Percentiles rank a stretch among this genome's conserved stretches.
phyloP scores from a whole-genome alignment of 164 flowering plant species.

The Chimonanthus praecox region DNA sequence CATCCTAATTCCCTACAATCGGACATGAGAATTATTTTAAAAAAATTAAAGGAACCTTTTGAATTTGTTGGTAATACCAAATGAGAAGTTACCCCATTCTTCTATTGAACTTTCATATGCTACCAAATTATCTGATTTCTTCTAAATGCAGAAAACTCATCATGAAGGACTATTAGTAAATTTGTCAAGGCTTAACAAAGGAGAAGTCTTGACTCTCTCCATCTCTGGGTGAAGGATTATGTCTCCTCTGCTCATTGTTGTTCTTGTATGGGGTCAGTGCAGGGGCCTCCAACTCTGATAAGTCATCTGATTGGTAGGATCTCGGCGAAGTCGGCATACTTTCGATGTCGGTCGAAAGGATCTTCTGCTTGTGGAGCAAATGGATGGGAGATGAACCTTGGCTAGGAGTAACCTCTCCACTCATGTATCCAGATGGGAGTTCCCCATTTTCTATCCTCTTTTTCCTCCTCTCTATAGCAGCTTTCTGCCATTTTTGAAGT shows the following conservation, averaged over 20 bases:
- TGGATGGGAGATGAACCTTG: conserved; percentile 47
- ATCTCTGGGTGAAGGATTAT: conserved; percentile 5
- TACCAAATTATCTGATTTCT: background rate
- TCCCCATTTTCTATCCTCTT: conserved; percentile 23
- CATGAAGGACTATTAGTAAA: background rate
- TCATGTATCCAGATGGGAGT: conserved; percentile 19
- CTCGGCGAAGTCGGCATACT: conserved; percentile 26
- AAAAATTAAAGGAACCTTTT: no score
- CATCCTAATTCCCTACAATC: background rate
- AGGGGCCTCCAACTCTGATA: conserved; percentile 30
- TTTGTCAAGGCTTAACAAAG: conserved; percentile 23
- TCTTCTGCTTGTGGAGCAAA: conserved; percentile 33
- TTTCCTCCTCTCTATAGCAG: conserved; percentile 38
- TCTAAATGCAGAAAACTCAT: no score
- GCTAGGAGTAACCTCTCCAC: conserved; percentile 44
- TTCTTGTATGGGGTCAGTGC: background rate
- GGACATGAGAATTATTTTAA: background rate
- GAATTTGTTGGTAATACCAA: background rate
- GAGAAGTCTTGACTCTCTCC: conserved; percentile 35
- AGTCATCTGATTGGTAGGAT: conserved; percentile 38
- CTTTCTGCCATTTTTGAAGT: conserved; percentile 56
- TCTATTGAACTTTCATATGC: background rate
- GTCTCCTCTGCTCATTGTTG: conserved; percentile 9
- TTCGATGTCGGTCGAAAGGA: conserved; percentile 22
- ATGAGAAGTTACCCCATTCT: background rate